Base-by-base conservation (phyloP, 2,329 filamentous ascomycete genomes). In the Alternaria hordeiaustralica region DNA sequence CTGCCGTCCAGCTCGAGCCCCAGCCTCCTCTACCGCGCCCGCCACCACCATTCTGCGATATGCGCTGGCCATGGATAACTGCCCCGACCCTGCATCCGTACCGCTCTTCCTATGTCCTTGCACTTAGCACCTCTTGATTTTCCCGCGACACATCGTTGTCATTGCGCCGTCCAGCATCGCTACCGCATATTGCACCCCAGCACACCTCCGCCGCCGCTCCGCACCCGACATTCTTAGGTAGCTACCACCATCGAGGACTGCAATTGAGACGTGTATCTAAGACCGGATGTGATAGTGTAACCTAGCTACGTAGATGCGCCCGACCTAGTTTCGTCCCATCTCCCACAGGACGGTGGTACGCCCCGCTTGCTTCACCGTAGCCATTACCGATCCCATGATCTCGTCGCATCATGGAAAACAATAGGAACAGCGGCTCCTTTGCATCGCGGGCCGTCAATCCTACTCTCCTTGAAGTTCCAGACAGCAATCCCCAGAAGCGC, bases 401-500 rank as follows among this genome's bases (percentile, higher is more conserved):
- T 55, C 51, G 63, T 61, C 58, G 55, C 70, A 72, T 44, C 49
- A 79, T 79, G 77, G 75, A 78, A 33, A 71, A 69, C 65, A 72
- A 64, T 59, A 73, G 68, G 58, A 72, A 68, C 64, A 73, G 66
- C 66, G 72, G 60, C 54, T 66, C 73, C 54, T 67, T 75, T 64
- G 61, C 68, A 51, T 67, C 69, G 44, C 71, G 69, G 55, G 60
- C 66, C 33, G 65, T 70, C 62, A 68, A 71, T 20, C 71, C 70
- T 12, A 57, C 69, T 28, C 68, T 72, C 15, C 72, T 71, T 43
- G 68, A 73, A 23, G 62, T 68, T 1, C 67, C 75, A 46, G 72
- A 79, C 23, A 66, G 58, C 54, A 78, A 76, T 61, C 66, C 74
- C 4, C 76, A 75, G 60, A 79, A 73, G 65, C 75, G 75, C 58